A percentile compares a stretch with the other conserved stretches of the same genome.
Evolutionary conservation across 441 rosid species (phyloP).

Genomic region (Brassica balearica): DNA sequence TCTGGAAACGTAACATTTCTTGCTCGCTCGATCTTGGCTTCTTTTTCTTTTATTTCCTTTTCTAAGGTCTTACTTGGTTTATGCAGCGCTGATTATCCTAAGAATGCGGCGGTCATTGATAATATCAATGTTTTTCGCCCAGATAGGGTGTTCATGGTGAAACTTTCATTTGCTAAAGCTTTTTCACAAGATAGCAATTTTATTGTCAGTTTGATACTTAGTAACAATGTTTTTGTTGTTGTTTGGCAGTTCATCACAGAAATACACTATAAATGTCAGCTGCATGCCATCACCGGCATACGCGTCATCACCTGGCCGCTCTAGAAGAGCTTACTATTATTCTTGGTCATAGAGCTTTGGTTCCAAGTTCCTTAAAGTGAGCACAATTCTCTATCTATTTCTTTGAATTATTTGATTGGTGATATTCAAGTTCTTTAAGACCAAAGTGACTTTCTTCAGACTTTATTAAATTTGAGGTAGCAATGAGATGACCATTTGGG

Average conservation of each 20-base stretch:
- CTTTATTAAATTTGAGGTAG: constrained; percentile 21
- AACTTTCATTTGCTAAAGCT: no score
- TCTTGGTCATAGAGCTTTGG: constrained; percentile 83
- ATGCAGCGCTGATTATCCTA: no score
- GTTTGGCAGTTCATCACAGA: no score
- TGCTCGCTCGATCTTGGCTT: constrained; percentile 29
- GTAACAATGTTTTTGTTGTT: no score
- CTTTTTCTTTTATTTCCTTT: constrained; percentile 18
- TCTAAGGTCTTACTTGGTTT: no score
- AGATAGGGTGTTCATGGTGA: no score
- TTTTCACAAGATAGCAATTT: no score
- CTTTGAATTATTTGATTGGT: constrained; percentile 24
- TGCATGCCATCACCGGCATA: constrained; percentile 87
- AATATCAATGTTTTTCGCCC: no score
- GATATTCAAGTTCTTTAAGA: constrained; percentile 17
- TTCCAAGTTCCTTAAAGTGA: constrained; percentile 88
- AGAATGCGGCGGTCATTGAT: no score
- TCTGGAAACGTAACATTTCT: constrained; percentile 68
- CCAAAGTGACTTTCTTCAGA: constrained; percentile 21
- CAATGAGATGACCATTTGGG: constrained; percentile 27
- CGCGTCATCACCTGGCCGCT: constrained; percentile 79
- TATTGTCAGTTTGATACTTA: no score
- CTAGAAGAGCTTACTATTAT: constrained; percentile 84
- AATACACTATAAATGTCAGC: constrained; percentile 50
- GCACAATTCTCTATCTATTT: constrained; percentile 37